Evolutionary conservation across 2,329 filamentous ascomycete genomes (phyloP).

Genomic region (Nothophoma quercina): DNA sequence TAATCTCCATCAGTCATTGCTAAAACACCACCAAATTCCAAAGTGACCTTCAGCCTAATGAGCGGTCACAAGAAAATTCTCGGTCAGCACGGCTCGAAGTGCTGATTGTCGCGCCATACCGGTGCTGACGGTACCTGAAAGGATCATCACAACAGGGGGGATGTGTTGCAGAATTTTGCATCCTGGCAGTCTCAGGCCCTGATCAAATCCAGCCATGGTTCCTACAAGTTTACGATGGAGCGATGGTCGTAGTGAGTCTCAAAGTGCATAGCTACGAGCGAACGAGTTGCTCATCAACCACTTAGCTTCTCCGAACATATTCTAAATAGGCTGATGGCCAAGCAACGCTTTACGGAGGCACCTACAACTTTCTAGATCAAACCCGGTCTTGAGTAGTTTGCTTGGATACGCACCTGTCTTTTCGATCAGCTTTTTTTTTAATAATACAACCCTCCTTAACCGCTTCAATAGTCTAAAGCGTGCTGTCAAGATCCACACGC

Average conservation of each 20-base stretch:
- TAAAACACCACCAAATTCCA: too few relatives aligned
- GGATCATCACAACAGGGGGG: too few relatives aligned
- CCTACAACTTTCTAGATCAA: constrained; percentile 2
- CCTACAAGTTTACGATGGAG: not conserved
- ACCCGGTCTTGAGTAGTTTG: constrained; percentile 9
- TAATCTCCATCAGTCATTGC: too few relatives aligned
- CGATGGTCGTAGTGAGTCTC: not conserved
- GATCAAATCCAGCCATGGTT: not conserved
- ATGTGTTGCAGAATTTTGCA: too few relatives aligned
- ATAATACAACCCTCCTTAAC: constrained; percentile 7
- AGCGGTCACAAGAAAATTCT: too few relatives aligned
- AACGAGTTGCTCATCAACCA: not conserved
- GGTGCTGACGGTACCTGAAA: too few relatives aligned
- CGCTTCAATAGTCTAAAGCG: constrained; percentile 14
- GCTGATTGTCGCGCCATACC: too few relatives aligned
- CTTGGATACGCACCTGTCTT: constrained; percentile 2
- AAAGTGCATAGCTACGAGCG: not conserved
- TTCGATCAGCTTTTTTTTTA: constrained; percentile 17
- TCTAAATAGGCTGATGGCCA: not conserved
- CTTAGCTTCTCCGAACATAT: not conserved
- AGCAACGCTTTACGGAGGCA: not conserved
- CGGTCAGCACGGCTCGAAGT: too few relatives aligned
- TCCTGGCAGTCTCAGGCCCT: too few relatives aligned
- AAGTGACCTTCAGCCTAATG: too few relatives aligned
- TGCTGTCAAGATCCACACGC: constrained; percentile 11